These are phyloP conservation scores for Gentiana macrophylla DNA, from an alignment of 257 asterid genomes.

Conservation along the genomic window DNA sequence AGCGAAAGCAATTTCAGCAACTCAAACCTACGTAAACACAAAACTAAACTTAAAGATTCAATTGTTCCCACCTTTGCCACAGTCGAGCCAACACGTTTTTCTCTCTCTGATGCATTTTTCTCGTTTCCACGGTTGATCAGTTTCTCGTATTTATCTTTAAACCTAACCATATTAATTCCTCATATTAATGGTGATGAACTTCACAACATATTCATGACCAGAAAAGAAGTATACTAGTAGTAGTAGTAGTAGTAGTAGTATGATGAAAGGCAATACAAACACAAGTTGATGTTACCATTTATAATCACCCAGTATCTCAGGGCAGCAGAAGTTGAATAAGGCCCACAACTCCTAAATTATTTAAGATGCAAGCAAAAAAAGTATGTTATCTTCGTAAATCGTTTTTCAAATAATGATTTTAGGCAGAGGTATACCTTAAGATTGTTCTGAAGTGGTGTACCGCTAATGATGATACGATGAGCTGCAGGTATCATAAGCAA, in stretches of 20 bases:
- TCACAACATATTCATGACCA: no score
- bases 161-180: conserved; percentile 30
- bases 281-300: conserved; percentile 44
- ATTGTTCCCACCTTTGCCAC: conserved; percentile 69
- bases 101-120: conserved; percentile 87
- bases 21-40: neutral
- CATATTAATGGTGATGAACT: no score
- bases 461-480: conserved; percentile 86
- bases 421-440: conserved; percentile 50
- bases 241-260: no score
- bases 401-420: conserved; percentile 4
- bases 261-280: neutral
- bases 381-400: conserved; percentile 3
- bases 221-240: neutral
- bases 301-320: conserved; percentile 83
- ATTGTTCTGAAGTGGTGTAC: conserved; percentile 96
- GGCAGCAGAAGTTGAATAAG: conserved; percentile 77
- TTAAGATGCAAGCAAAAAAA: conserved; percentile 3
- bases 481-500: conserved; percentile 81
- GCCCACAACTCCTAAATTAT: conserved; percentile 84
- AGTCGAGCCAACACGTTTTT: conserved; percentile 73
- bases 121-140: conserved; percentile 77
- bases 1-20: conserved; percentile 5
- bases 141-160: conserved; percentile 73
- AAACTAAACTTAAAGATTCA: neutral